These are phyloP conservation scores for Meira nashicola DNA, from an alignment of 1,284 basidiomycete species.

Conservation along the genomic window DNA sequence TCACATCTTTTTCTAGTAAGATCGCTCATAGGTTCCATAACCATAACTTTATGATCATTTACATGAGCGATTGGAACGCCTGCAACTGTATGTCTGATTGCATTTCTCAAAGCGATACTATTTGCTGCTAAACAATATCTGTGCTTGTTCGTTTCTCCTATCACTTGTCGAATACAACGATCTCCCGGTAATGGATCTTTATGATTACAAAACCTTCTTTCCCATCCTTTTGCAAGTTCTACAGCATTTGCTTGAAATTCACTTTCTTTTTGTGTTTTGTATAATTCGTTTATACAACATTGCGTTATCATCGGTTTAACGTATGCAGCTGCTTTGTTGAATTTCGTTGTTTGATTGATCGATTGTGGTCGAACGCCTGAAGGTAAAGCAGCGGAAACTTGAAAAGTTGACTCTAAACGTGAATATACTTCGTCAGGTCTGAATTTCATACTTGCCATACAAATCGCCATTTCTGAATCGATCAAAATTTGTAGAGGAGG, in stretches of 20 bases:
- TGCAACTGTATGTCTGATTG: constrained; percentile 23
- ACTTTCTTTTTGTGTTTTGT: constrained; percentile 20
- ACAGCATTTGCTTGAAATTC: constrained; percentile 60
- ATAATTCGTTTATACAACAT: constrained; percentile 49
- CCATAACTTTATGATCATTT: constrained; percentile 44
- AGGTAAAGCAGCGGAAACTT: constrained; percentile 23
- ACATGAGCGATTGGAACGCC: constrained; percentile 47
- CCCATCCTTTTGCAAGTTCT: constrained; percentile 84
- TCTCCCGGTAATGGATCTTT: constrained; percentile 71
- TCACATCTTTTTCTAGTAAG: constrained; percentile 25
- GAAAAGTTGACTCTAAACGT: constrained; percentile 11
- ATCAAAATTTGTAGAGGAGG: constrained; percentile 48
- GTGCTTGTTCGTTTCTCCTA: constrained; percentile 59
- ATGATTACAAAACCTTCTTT: constrained; percentile 91
- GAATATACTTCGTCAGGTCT: background rate
- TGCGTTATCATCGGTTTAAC: constrained; percentile 51
- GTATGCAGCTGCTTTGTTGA: constrained; percentile 15
- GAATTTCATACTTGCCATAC: constrained; percentile 24
- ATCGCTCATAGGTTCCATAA: constrained; percentile 48
- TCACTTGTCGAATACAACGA: constrained; percentile 75
- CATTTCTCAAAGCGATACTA: constrained; percentile 21
- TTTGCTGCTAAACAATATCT: constrained; percentile 44
- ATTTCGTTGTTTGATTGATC: background rate
- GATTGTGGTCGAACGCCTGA: background rate
- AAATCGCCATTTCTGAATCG: constrained; percentile 40